A percentile compares a stretch with the other conserved stretches of the same genome.
Conservation (phyloP, 208 protist species). For the Zelonia costaricensis region DNA sequence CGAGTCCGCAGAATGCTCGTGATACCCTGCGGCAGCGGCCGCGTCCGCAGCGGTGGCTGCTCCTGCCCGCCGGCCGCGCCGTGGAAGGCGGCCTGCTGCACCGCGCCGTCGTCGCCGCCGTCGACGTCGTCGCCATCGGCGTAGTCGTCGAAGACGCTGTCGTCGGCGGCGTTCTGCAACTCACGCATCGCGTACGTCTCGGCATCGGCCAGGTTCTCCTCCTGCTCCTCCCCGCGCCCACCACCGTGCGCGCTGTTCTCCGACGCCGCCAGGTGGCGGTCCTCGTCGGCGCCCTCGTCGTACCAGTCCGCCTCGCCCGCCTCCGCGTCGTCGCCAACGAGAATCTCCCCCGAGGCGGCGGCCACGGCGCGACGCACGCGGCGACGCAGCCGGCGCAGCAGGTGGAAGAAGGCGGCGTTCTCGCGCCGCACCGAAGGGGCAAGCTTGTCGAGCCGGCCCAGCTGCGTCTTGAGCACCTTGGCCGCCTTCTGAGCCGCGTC, state of each 20-base stretch:
- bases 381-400: constrained; percentile 64
- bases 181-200: constrained; percentile 38
- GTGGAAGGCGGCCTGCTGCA: no score
- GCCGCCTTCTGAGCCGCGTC: constrained; percentile 65
- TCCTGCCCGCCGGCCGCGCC: no score
- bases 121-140: constrained; percentile 17
- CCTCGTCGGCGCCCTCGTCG: constrained; percentile 15
- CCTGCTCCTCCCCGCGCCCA: not conserved
- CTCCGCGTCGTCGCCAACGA: constrained; percentile 28
- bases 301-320: constrained; percentile 13
- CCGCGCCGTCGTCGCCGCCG: constrained; percentile 1
- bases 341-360: constrained; percentile 48
- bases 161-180: constrained; percentile 67
- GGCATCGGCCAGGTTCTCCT: not conserved
- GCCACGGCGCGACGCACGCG: constrained; percentile 48
- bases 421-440: constrained; percentile 50
- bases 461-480: constrained; percentile 54
- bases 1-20: constrained; percentile 20
- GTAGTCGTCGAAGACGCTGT: constrained; percentile 76
- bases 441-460: constrained; percentile 60
- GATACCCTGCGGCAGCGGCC: constrained; percentile 18
- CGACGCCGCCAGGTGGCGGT: not conserved
- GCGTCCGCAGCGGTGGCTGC: constrained; percentile 12
- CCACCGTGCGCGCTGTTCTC: not conserved
- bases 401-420: constrained; percentile 68